Evolutionary conservation across 2,329 filamentous ascomycete genomes (phyloP), one percentile per base, ranked within the genome.

Genomic region (Sphaceloma murrayae): DNA sequence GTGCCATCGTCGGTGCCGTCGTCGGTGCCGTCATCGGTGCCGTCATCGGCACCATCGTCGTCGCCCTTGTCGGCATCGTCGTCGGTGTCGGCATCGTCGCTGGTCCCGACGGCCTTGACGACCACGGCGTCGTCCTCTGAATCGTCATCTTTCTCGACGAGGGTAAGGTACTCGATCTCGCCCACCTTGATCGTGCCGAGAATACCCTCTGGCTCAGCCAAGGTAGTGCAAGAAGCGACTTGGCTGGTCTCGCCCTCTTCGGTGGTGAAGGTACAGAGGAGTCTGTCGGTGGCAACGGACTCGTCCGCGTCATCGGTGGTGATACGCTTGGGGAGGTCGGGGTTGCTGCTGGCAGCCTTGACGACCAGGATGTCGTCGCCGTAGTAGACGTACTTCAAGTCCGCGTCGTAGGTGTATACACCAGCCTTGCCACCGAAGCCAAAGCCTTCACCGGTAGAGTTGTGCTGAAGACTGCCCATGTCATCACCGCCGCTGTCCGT

Each of bases 201-300:
- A 8, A n/a, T 26, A 30, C 36, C 36, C 6, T 29, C 10, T 3
- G 36, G 36, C 14, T 40, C 36, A 30, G 21, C 36, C 3, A 8
- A n/a, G 22, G 36, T 40, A 26, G 17, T 14, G 24, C 36, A 40
- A 11, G 36, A 27, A 3, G 36, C 36, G 24, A 40, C 22, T 16
- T 40, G 36, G 10, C 36, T 22, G 19, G 16, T 22, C 19, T 22
- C 27, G 13, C 34, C 34, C 34, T 38, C 27, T 22, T 38, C 19
- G 13, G 36, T 29, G 13, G 36, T 40, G 36, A 40, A 40, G 13
- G 36, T 29, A 13, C 36, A 40, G 24, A 40, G 22, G 7, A 40
- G 22, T 13, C 36, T 19, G 22, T 24, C 13, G 22, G 27, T 30
- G 13, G 11, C 13, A 16, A 26, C 26, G 22, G 36, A 14, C 13